Conservation (phyloP, 2,329 filamentous ascomycete species). For the Exophiala dermatitidis region DNA sequence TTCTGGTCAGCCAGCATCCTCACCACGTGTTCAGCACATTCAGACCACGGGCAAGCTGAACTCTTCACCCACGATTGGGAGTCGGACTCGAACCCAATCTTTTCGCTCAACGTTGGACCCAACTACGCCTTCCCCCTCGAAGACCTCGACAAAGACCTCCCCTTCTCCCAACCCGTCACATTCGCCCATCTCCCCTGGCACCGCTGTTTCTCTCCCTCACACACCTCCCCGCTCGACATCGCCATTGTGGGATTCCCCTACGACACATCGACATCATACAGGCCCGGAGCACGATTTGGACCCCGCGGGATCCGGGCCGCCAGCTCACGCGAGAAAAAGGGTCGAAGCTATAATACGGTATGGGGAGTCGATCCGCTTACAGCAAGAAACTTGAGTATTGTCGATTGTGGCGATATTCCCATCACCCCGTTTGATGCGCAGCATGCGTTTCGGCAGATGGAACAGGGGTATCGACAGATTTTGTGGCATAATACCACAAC, state of each 20-base stretch:
- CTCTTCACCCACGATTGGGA: neutral
- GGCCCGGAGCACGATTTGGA: conserved; percentile 31
- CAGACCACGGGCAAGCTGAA: neutral
- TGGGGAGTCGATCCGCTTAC: conserved; percentile 29
- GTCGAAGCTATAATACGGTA: conserved; percentile 29
- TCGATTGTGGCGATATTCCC: conserved; percentile 79
- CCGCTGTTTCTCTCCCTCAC: conserved; percentile 27
- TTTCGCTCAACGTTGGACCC: conserved; percentile 20
- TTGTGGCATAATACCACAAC: conserved; percentile 59
- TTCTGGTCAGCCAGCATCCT: neutral
- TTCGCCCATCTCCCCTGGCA: conserved; percentile 30
- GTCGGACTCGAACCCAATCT: neutral
- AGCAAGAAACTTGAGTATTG: conserved; percentile 45
- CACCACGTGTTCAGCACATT: neutral
- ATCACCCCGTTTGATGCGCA: conserved; percentile 82
- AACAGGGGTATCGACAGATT: conserved; percentile 72
- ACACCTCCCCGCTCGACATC: conserved; percentile 28
- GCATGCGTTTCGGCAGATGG: conserved; percentile 75
- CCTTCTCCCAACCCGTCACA: conserved; percentile 30
- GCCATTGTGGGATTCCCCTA: conserved; percentile 32
- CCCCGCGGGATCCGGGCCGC: conserved; percentile 31
- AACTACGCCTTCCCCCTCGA: conserved; percentile 27
- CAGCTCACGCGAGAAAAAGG: conserved; percentile 29
- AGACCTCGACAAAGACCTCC: conserved; percentile 30
- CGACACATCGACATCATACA: conserved; percentile 32